Base-by-base conservation (phyloP, 257 asterid species). In the Solanum clarkiae region DNA sequence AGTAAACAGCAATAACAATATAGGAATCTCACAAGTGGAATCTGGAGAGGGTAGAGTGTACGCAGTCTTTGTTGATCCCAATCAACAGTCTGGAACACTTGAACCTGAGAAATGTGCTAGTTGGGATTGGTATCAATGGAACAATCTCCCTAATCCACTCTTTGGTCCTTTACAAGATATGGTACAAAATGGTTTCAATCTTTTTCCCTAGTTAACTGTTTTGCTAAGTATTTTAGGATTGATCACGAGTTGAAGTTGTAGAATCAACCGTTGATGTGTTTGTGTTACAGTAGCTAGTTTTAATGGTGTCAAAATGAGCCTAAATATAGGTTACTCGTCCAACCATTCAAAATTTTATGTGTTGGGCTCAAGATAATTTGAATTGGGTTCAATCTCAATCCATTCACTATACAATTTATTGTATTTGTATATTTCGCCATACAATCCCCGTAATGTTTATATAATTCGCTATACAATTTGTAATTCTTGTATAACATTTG, bases 81-180 rank as follows among this genome's bases (percentile, higher is more conserved):
- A 84, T 42, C 97, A 90, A 80, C 56, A 44, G 80, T 93, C 98
- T 12, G 71, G 63, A 77, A 95, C 91, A 71, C 87, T 84, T 47
- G 98, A 95, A 80, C 96, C 98, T 24, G 94, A 94, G 24, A 95
- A 93, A 84, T 93, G 97, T 72, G 92, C 89, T 29, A 95, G 98
- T 55, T 95, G 98, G 97, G 92, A 91, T 86, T 95, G 97, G 98
- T 93, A 92, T 77, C 91, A 92, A 10, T 93, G 94, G 95, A 69
- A 86, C 54, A 63, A 92, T 85, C 97, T 92, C 40, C 98, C 98
- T 0, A 82, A 90, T 45, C 98, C 97, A 5, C 88, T 94, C 16
- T 92, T 94, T 51, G 81, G 51, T 70, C 89, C 95, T 1, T 86
- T 94, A 6, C 86, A 92, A 84, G 66, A 66, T 32, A 91, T 93